phyloP scores from a whole-genome alignment of 371 early-diverging fungal genomes.

The Lichtheimia corymbifera region DNA sequence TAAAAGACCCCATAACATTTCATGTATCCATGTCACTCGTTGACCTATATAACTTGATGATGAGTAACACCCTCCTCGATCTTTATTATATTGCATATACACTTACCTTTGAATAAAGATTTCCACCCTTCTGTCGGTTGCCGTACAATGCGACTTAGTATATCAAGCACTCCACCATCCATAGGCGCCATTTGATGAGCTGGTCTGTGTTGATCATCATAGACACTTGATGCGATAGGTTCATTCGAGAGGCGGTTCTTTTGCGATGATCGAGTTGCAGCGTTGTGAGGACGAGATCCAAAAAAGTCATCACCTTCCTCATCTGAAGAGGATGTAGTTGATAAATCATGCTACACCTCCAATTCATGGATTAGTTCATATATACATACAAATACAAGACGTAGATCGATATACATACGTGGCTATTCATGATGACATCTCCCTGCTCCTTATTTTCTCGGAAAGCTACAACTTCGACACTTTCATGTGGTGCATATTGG shows the following conservation, averaged over 20 bases:
- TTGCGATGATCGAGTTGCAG: constrained; percentile 20
- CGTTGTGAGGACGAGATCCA: constrained; percentile 9
- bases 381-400: too few species aligned
- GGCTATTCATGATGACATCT: constrained; percentile 1
- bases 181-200: constrained; percentile 58
- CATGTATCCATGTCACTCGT: constrained; percentile 70
- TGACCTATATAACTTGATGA: constrained; percentile 59
- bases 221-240: constrained; percentile 28
- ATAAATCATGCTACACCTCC: neutral
- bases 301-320: constrained; percentile 8
- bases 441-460: constrained; percentile 15
- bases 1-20: constrained; percentile 66
- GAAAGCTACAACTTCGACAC: constrained; percentile 36
- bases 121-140: constrained; percentile 69
- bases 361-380: neutral
- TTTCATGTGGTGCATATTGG: constrained; percentile 72
- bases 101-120: constrained; percentile 66
- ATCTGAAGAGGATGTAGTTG: constrained; percentile 10
- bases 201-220: constrained; percentile 60
- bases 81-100: neutral
- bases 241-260: constrained; percentile 14
- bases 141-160: constrained; percentile 46
- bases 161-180: constrained; percentile 58
- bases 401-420: neutral
- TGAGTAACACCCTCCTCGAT: neutral